Evolutionary conservation across 2,329 filamentous ascomycete species (phyloP).

Genomic region (Parafenestella ontariensis): DNA sequence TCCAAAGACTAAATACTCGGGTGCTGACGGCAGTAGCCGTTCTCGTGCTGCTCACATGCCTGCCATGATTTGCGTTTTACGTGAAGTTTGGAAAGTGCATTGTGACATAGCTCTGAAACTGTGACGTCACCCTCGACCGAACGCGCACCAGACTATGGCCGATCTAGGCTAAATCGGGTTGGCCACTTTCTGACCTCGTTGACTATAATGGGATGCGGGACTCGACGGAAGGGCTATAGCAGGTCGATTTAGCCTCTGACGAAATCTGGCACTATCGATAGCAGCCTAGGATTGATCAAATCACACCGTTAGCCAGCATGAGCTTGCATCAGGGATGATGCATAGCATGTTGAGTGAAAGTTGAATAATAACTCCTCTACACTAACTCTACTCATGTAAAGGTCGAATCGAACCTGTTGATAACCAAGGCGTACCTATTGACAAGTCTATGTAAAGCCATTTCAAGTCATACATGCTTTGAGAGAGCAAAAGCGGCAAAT

Average conservation of each 20-base stretch:
- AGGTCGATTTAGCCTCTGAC: background rate
- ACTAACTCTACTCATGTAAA: too few species aligned
- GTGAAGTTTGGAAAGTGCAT: constrained; percentile 16
- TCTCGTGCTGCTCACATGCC: constrained; percentile 7
- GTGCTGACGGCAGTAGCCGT: constrained; percentile 2
- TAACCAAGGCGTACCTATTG: too few species aligned
- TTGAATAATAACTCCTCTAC: too few species aligned
- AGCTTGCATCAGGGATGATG: too few species aligned
- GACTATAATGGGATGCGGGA: background rate
- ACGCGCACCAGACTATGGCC: constrained; percentile 4
- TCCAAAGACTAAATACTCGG: constrained; percentile 2
- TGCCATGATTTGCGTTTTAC: constrained; percentile 20
- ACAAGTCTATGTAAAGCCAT: too few species aligned
- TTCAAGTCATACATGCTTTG: too few species aligned
- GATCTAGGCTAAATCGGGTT: constrained; percentile 3
- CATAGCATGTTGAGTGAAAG: too few species aligned
- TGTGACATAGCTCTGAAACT: constrained; percentile 11
- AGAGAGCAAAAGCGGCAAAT: too few species aligned
- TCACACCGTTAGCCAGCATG: too few species aligned
- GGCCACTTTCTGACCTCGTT: background rate
- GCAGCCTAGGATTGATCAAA: too few species aligned
- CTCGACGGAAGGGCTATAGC: background rate
- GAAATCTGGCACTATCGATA: too few species aligned
- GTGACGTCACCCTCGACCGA: constrained; percentile 18
- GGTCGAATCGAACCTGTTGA: too few species aligned